A percentile compares a stretch with the other conserved stretches of the same genome.
Conservation (phyloP, 306 rosid species). For the Gleditsia sinensis region DNA sequence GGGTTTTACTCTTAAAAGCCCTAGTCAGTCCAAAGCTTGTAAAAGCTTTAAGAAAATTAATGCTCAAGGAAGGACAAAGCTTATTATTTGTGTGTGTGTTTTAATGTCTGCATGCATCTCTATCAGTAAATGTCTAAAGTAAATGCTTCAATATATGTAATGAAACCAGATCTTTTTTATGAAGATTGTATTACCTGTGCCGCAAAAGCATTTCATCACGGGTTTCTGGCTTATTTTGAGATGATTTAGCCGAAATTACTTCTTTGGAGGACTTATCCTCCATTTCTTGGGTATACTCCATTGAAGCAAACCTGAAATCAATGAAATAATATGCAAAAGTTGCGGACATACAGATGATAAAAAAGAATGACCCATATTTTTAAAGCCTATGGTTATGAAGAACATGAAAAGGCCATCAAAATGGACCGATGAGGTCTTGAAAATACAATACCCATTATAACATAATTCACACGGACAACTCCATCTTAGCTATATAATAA, state of each 20-base stretch:
- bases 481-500: background rate
- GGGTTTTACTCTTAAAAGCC: no score
- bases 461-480: background rate
- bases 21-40: no score
- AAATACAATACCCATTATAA: background rate
- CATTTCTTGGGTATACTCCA: slow-evolving; percentile 63
- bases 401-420: background rate
- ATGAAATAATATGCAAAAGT: background rate
- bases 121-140: background rate
- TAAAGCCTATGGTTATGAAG: background rate
- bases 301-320: slow-evolving; percentile 48
- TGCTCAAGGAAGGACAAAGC: background rate
- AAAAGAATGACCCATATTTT: no score
- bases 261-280: slow-evolving; percentile 51
- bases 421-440: background rate
- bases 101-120: background rate
- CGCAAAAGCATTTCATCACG: slow-evolving; percentile 77
- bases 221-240: slow-evolving; percentile 55
- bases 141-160: background rate
- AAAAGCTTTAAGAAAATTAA: background rate
- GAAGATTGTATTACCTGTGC: slow-evolving; percentile 43
- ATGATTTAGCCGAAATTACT: slow-evolving; percentile 45
- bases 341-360: background rate
- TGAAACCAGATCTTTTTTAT: slow-evolving; percentile 1
- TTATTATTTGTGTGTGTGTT: background rate